These are phyloP conservation scores for Themeda triandra DNA, from an alignment of 176 grass and related monocot genomes.

Conservation along the genomic window DNA sequence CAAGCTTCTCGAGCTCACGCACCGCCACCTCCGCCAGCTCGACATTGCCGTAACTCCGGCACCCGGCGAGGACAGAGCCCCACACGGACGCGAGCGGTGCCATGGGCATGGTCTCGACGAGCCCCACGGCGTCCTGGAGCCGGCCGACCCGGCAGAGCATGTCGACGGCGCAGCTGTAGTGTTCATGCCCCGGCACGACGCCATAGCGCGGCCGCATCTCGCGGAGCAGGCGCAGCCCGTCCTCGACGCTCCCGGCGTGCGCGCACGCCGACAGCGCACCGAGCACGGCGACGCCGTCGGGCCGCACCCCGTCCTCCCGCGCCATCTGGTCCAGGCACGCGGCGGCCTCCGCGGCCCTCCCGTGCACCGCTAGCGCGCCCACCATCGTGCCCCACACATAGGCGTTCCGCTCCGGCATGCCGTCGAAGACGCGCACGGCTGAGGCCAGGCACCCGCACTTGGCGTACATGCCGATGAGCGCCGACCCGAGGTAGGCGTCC, in stretches of 20 bases:
- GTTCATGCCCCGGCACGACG: constrained; percentile 58
- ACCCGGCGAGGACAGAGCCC: constrained; percentile 69
- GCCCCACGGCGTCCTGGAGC: constrained; percentile 47
- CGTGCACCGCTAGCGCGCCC: constrained; percentile 70
- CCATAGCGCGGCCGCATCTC: constrained; percentile 48
- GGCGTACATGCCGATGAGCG: constrained; percentile 77
- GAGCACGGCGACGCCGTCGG: constrained; percentile 63
- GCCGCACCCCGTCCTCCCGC: constrained; percentile 50
- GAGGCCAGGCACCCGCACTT: constrained; percentile 73
- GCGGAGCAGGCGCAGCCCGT: constrained; percentile 48
- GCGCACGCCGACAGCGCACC: constrained; percentile 59
- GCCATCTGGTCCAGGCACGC: constrained; percentile 61
- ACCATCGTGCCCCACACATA: constrained; percentile 85
- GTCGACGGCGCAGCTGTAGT: constrained; percentile 80
- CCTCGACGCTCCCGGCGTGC: constrained; percentile 58
- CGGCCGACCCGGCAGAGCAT: constrained; percentile 81
- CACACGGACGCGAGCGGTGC: constrained; percentile 54
- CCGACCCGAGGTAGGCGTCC: constrained; percentile 70
- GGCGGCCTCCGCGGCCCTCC: constrained; percentile 37
- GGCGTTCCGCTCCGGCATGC: constrained; percentile 68
- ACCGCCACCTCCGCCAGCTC: constrained; percentile 66
- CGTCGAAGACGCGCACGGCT: constrained; percentile 54
- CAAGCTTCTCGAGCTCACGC: constrained; percentile 51
- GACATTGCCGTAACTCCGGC: constrained; percentile 55
- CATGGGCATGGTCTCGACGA: constrained; percentile 73